Evolutionary conservation across 2,329 filamentous ascomycete species (phyloP).

Genomic region (Neonectria faginata): DNA sequence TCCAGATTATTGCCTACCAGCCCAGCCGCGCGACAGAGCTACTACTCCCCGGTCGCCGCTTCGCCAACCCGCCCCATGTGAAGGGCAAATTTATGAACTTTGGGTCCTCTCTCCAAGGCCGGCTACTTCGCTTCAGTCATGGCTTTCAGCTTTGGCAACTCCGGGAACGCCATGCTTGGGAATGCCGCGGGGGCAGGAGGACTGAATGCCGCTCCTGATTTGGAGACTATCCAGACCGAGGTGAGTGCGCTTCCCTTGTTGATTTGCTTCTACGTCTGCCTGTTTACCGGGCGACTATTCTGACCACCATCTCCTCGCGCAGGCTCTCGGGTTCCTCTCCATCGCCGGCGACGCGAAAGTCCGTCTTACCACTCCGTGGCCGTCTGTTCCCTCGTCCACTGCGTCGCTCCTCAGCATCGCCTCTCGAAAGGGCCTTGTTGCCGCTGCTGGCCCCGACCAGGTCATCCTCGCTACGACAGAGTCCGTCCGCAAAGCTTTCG

Average conservation of each 20-base stretch:
- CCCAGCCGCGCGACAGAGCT: conserved; percentile 34
- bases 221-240: conserved; percentile 86
- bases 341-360: conserved; percentile 85
- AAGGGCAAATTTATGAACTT: conserved; percentile 46
- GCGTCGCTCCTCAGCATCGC: conserved; percentile 88
- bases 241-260: conserved; percentile 57
- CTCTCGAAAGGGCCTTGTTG: conserved; percentile 81
- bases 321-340: conserved; percentile 84
- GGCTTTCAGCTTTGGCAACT: conserved; percentile 72
- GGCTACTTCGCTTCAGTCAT: conserved; percentile 61
- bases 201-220: conserved; percentile 67
- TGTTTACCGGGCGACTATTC: conserved; percentile 25
- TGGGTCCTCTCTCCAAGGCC: conserved; percentile 43
- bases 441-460: conserved; percentile 85
- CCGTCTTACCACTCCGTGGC: conserved; percentile 83
- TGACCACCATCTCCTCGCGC: conserved; percentile 37
- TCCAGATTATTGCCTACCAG: conserved; percentile 37
- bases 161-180: conserved; percentile 58
- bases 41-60: conserved; percentile 35
- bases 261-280: conserved; percentile 21
- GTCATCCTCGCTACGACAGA: conserved; percentile 83
- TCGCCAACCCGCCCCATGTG: conserved; percentile 36
- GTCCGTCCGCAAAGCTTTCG: conserved; percentile 80
- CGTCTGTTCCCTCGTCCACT: conserved; percentile 77
- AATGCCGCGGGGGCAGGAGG: conserved; percentile 53